phyloP scores from a whole-genome alignment of 106 monocot genomes.

The Iris macrosiphon region DNA sequence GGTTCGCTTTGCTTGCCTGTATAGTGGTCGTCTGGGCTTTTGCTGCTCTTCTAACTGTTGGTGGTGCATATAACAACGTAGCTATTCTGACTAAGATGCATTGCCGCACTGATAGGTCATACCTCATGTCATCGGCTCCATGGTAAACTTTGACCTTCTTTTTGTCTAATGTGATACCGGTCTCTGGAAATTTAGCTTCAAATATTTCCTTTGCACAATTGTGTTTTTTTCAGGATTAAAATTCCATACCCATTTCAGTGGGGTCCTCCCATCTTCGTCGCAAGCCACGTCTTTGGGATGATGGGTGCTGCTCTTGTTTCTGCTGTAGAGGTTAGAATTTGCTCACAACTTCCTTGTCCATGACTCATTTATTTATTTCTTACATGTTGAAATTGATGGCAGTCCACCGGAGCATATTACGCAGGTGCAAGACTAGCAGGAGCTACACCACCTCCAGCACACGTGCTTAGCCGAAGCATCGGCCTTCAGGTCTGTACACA shows the following conservation, averaged over 20 bases:
- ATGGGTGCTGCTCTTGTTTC: conserved; percentile 88
- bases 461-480: conserved; percentile 68
- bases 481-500: conserved; percentile 67
- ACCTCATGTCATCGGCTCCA: conserved; percentile 72
- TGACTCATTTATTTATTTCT: not conserved
- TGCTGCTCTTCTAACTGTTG: conserved; percentile 74
- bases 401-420: conserved; percentile 80
- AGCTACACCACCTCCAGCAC: conserved; percentile 77
- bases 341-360: not conserved
- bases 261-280: conserved; percentile 81
- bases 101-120: conserved; percentile 75
- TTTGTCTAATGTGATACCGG: not conserved
- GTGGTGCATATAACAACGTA: conserved; percentile 73
- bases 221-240: conserved; percentile 47
- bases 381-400: not conserved
- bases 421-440: conserved; percentile 67
- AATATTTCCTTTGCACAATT: not conserved
- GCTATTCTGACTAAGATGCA: conserved; percentile 47
- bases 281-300: conserved; percentile 83
- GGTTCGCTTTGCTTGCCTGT: conserved; percentile 57
- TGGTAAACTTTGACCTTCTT: conserved; percentile 24
- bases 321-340: conserved; percentile 52
- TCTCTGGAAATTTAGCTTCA: not conserved
- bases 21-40: conserved; percentile 78
- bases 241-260: conserved; percentile 92